These are phyloP conservation scores for Chamaenerion angustifolium DNA, from an alignment of 345 rosid genomes.

Conservation along the genomic window DNA sequence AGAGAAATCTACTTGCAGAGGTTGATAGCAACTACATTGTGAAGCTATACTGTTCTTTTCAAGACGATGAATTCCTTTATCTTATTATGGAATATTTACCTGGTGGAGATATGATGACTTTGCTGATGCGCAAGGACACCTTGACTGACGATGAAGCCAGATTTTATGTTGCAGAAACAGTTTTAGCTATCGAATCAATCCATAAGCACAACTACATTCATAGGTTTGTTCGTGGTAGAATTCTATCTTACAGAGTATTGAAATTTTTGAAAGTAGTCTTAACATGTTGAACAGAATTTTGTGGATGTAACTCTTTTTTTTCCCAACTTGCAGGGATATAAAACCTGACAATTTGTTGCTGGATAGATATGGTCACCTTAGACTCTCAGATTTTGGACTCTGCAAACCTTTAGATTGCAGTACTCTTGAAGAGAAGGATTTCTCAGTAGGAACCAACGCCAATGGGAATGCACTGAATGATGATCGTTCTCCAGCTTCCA, in stretches of 20 bases:
- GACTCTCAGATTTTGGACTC: conserved; percentile 90
- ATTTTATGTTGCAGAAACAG: conserved; percentile 78
- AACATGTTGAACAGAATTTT: not conserved
- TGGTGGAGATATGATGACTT: conserved; percentile 97
- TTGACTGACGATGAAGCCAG: conserved; percentile 78
- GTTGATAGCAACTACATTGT: conserved; percentile 96
- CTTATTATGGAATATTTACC: conserved; percentile 95
- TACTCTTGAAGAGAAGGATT: conserved; percentile 87
- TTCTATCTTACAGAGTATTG: not conserved
- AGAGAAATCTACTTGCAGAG: conserved; percentile 91
- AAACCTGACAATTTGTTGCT: conserved; percentile 69
- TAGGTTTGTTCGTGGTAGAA: conserved; percentile 31
- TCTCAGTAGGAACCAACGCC: conserved; percentile 39
- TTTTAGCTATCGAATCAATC: conserved; percentile 86
- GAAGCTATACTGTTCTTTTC: conserved; percentile 85
- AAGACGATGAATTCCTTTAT: conserved; percentile 81
- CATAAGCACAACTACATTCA: conserved; percentile 86
- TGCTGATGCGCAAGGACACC: conserved; percentile 94
- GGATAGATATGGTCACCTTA: conserved; percentile 90
- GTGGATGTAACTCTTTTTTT: not conserved
- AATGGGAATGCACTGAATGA: conserved; percentile 69
- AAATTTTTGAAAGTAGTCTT: not conserved
- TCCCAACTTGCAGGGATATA: conserved; percentile 3
- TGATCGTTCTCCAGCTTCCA: conserved; percentile 58
- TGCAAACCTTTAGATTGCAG: conserved; percentile 97